These are phyloP conservation scores for Eurotiales sp. DNA, from an alignment of 2,329 filamentous ascomycete species.

Conservation along the genomic window DNA sequence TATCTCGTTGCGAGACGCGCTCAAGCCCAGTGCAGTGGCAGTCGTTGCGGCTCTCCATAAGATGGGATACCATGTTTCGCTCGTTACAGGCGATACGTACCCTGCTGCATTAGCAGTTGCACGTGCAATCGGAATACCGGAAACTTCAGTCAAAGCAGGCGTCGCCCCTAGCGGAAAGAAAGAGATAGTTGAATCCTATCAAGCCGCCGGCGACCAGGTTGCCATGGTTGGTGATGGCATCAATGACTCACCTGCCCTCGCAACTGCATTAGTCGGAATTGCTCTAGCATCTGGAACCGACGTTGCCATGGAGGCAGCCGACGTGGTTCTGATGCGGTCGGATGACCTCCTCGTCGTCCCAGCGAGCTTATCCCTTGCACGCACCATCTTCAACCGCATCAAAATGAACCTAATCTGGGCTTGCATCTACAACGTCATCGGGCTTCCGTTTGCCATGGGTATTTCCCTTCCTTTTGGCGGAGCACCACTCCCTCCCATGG, in stretches of 20 bases:
- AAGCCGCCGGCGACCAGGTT: slow-evolving; percentile 70
- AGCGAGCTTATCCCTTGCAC: slow-evolving; percentile 74
- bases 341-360: slow-evolving; percentile 92
- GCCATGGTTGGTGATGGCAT: slow-evolving; percentile 99
- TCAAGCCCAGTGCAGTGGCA: slow-evolving; percentile 82
- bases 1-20: slow-evolving; percentile 79
- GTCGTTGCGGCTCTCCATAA: slow-evolving; percentile 75
- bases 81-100: slow-evolving; percentile 89
- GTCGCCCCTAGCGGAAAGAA: slow-evolving; percentile 91
- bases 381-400: slow-evolving; percentile 85
- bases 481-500: slow-evolving; percentile 82
- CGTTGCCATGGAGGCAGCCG: slow-evolving; percentile 95
- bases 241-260: slow-evolving; percentile 94
- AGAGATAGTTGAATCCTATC: slow-evolving; percentile 72
- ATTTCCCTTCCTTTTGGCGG: slow-evolving; percentile 86
- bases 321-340: slow-evolving; percentile 91
- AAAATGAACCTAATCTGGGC: slow-evolving; percentile 92
- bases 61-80: slow-evolving; percentile 82
- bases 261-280: slow-evolving; percentile 88
- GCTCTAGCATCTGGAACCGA: slow-evolving; percentile 90
- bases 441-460: slow-evolving; percentile 95
- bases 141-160: slow-evolving; percentile 75
- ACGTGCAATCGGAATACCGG: slow-evolving; percentile 71
- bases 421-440: slow-evolving; percentile 86
- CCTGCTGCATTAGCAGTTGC: slow-evolving; percentile 83